Evolutionary conservation across 2,329 filamentous ascomycete species (phyloP), one percentile per base, ranked within the genome.

Genomic region (Botryotinia narcissicola): DNA sequence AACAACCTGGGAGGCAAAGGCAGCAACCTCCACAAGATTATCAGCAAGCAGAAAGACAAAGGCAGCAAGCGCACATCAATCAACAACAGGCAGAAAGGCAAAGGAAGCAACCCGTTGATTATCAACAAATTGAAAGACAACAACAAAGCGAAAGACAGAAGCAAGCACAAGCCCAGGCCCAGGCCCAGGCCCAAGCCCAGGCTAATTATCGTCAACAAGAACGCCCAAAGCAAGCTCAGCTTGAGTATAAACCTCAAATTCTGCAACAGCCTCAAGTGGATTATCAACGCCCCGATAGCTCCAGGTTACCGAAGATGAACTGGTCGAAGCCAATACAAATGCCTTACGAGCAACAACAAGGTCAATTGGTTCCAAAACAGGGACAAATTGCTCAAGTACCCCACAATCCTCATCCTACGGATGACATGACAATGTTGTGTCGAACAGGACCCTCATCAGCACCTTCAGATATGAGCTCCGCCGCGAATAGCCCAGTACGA

Each of bases 361-460:
- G 73, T 22, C 74, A 76, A 74, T 73, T 75, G 44, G 76, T 78
- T 35, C 74, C 71, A 48, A 74, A 71, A 25, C 87, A 88, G 78
- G 87, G 87, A 4, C 87, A 90, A 37, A 89, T 93, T 74, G 86
- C 90, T 6, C 83, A 89, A 22, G 88, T 97, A 4, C 94, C 95
- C 22, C 94, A 98, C 79, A 97, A 98, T 78, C 94, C 96, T 16
- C 98, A 98, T 81, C 95, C 95, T 0, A 89, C 92, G 82, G 95
- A 98, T 81, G 95, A 95, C 7, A 98, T 98, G 94, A 98, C 95
- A 0, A 97, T 98, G 89, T 92, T 98, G 75, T 98, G 95, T 83
- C 90, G 94, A 74, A 91, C 93, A 57, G 92, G 90, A 6, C 88
- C 91, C 57, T 91, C 90, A 20, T 91, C 90, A 20, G 90, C 91